phyloP scores from a whole-genome alignment of 306 rosid genomes.

The Cucurbita pepo region DNA sequence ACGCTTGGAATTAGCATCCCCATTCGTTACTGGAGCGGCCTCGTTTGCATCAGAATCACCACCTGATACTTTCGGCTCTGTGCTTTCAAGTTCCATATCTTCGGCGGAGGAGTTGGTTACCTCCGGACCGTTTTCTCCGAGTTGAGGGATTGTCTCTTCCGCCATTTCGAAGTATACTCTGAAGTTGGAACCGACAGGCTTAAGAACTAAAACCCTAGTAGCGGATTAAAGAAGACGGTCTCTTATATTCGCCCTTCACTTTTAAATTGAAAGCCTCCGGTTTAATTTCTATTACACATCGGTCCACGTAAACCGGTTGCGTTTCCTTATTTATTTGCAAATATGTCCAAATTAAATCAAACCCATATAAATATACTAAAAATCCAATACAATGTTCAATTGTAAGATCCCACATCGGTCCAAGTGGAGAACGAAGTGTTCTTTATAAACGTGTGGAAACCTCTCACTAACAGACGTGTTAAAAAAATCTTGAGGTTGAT shows the following conservation, averaged over 20 bases:
- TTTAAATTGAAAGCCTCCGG: background rate
- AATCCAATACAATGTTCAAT: no score
- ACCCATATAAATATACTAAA: no score
- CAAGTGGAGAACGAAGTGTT: no score
- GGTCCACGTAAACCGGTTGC: background rate
- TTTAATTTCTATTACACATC: background rate
- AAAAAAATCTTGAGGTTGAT: no score
- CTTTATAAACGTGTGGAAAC: no score
- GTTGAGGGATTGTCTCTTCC: slow-evolving; percentile 4
- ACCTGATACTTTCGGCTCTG: background rate
- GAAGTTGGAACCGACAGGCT: background rate
- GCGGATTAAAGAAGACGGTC: background rate
- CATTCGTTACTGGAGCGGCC: background rate
- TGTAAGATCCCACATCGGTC: no score
- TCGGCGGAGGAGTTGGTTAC: background rate
- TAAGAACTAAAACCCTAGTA: slow-evolving; percentile 1
- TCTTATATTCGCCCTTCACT: background rate
- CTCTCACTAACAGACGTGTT: no score
- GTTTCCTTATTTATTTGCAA: no score
- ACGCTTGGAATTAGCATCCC: slow-evolving; percentile 3
- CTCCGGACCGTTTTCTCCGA: background rate
- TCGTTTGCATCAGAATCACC: background rate
- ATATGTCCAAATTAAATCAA: no score
- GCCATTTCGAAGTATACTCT: background rate
- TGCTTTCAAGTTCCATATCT: background rate